phyloP scores from a whole-genome alignment of 2,329 filamentous ascomycete species.

The Colletotrichum sp. region DNA sequence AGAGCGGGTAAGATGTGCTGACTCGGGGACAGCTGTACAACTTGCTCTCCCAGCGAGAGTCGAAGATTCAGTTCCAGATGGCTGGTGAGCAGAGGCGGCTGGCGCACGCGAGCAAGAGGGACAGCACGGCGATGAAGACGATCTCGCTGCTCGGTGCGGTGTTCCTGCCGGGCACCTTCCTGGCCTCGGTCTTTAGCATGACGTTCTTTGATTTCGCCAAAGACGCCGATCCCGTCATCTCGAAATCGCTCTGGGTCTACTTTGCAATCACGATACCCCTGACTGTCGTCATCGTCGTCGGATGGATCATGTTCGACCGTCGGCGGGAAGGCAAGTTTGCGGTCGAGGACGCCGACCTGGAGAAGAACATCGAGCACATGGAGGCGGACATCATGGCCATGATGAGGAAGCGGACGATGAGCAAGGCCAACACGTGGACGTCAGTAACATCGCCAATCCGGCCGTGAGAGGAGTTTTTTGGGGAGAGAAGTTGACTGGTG shows the following conservation, averaged over 20 bases:
- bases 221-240: conserved; percentile 48
- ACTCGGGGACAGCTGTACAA: conserved; percentile 59
- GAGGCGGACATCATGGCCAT: conserved; percentile 62
- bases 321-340: conserved; percentile 53
- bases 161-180: conserved; percentile 66
- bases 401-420: conserved; percentile 62
- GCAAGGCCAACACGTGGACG: conserved; percentile 60
- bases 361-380: conserved; percentile 60
- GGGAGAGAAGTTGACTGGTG: background rate
- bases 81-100: conserved; percentile 64
- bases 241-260: conserved; percentile 64
- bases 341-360: conserved; percentile 55
- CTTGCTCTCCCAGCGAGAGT: conserved; percentile 69
- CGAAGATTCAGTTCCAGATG: conserved; percentile 67
- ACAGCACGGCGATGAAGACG: conserved; percentile 70
- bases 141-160: conserved; percentile 67
- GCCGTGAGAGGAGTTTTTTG: background rate
- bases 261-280: conserved; percentile 65
- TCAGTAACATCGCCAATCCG: conserved; percentile 36
- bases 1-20: background rate
- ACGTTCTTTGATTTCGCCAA: conserved; percentile 68
- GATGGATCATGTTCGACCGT: conserved; percentile 61
- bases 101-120: conserved; percentile 64
- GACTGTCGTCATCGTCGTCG: conserved; percentile 57
- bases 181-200: conserved; percentile 70